Evolutionary conservation across 208 protist species (phyloP), one percentile per base, ranked within the genome.

Genomic region (Strigomonas oncopelti): DNA sequence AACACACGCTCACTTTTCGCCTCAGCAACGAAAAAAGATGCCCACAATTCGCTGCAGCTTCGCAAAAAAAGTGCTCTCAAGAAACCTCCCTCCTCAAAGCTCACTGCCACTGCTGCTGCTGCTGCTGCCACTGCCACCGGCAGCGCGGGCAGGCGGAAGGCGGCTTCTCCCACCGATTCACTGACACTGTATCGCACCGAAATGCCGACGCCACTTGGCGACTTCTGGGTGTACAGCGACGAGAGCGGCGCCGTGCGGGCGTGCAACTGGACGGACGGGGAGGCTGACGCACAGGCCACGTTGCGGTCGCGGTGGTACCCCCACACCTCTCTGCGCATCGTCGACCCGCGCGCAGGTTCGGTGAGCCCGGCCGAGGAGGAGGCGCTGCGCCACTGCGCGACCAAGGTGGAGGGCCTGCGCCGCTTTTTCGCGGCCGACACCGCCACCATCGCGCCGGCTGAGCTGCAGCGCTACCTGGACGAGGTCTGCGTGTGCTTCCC

Each of bases 201-300:
- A 31, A 65, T 81, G 24, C 56, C 73, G 5, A 85, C 85, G 0
- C 77, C 79, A 0, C 63, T 85, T 9, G 85, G 85, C 8, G 72
- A 71, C 16, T 87, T 88, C 61, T 79, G 76, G 28, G 20, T 91
- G 32, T 80, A 80, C 57, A 61, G 80, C n/a, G 81, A 91, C 57
- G 62, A 13, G 18, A 74, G 82, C n/a, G 85, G 82, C 4, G 78
- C 75, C 18, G 74, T 91, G 54, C 74, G 80, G 11, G 77, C 77
- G 53, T 82, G 80, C 59, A 76, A 80, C 67, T 91, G 82, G 82
- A 54, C 64, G 57, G 74, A 83, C 16, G 61, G 42, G n/a, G 62
- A 70, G 32, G 78, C 55, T 16, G 64, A 71, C 38, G 60, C 67
- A 38, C 66, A 56, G 51, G 58, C 42, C n/a, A 56, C 24, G 8